Percentiles rank a stretch among this genome's conserved stretches.
phyloP scores from a whole-genome alignment of 2,329 filamentous ascomycete species.

The Hyphodiscus sp. region DNA sequence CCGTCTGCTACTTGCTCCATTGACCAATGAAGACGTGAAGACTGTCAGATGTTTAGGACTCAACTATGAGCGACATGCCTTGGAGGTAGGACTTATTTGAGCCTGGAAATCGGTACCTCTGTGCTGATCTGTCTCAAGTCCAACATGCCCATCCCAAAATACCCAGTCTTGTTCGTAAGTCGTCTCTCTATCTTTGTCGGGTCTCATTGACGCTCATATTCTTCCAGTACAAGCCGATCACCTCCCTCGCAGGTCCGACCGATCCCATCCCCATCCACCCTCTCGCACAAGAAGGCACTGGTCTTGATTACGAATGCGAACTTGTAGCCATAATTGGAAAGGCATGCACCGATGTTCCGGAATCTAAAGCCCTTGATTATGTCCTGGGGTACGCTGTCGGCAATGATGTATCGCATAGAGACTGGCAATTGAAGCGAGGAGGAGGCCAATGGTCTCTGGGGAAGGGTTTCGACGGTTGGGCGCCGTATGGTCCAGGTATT shows the following conservation, averaged over 20 bases:
- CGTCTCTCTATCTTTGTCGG: not conserved
- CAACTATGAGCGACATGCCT: constrained; percentile 67
- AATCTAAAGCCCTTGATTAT: constrained; percentile 60
- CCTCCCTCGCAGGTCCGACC: constrained; percentile 56
- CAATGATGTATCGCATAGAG: constrained; percentile 75
- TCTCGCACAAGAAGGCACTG: constrained; percentile 58
- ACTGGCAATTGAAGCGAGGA: constrained; percentile 65
- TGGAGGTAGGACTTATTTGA: constrained; percentile 42
- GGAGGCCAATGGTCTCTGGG: constrained; percentile 66
- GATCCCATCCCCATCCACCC: constrained; percentile 60
- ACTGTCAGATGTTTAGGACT: constrained; percentile 65
- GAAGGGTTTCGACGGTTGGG: constrained; percentile 72
- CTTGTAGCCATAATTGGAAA: constrained; percentile 68
- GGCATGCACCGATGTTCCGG: constrained; percentile 56
- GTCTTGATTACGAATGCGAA: constrained; percentile 76
- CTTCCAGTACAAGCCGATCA: constrained; percentile 57
- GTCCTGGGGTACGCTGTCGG: constrained; percentile 70
- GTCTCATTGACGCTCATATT: not conserved
- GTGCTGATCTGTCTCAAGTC: constrained; percentile 34
- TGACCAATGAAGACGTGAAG: constrained; percentile 54
- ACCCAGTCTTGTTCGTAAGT: constrained; percentile 63
- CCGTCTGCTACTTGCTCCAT: constrained; percentile 53
- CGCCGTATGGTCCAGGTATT: constrained; percentile 66
- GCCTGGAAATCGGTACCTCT: not conserved
- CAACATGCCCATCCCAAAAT: constrained; percentile 61